Conservation (phyloP, 2,329 filamentous ascomycete genomes). For the Rasamsonia emersonii region DNA sequence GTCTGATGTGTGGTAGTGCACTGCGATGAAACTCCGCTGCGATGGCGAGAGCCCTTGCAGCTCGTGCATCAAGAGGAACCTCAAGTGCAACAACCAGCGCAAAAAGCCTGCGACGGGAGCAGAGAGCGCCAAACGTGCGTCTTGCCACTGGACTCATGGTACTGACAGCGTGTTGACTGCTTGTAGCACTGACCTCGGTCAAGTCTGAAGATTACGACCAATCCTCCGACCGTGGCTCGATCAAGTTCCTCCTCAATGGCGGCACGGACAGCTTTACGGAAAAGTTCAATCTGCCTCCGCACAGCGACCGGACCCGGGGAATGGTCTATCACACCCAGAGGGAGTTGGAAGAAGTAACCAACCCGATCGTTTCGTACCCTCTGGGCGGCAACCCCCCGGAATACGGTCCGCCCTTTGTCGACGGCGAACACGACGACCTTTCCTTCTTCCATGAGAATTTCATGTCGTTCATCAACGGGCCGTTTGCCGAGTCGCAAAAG, state of each 20-base stretch:
- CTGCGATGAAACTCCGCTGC: constrained; percentile 40
- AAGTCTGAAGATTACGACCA: constrained; percentile 21
- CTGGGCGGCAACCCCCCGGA: constrained; percentile 11
- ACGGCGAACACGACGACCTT: constrained; percentile 17
- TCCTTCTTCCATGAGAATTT: constrained; percentile 29
- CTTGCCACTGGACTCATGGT: too few species aligned
- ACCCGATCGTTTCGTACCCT: constrained; percentile 12
- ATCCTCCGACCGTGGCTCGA: constrained; percentile 36
- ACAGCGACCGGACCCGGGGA: constrained; percentile 27
- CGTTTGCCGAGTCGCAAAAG: constrained; percentile 22
- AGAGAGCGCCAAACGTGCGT: constrained; percentile 14
- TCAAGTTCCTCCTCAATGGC: constrained; percentile 38
- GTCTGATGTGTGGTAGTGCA: constrained; percentile 26
- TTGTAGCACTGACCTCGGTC: constrained; percentile 11
- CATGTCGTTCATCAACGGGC: constrained; percentile 29
- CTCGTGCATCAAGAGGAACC: constrained; percentile 35
- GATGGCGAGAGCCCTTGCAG: constrained; percentile 37
- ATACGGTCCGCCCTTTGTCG: constrained; percentile 14
- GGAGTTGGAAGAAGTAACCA: constrained; percentile 15
- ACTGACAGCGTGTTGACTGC: not conserved
- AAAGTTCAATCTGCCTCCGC: constrained; percentile 34
- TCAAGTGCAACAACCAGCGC: constrained; percentile 31
- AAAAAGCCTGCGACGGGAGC: constrained; percentile 12
- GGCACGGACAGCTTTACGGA: constrained; percentile 40
- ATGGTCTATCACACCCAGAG: constrained; percentile 28